A percentile compares a stretch with the other conserved stretches of the same genome.
Evolutionary conservation across 2,329 filamentous ascomycete species (phyloP).

Genomic region (Paraphaeosphaeria sporulosa): DNA sequence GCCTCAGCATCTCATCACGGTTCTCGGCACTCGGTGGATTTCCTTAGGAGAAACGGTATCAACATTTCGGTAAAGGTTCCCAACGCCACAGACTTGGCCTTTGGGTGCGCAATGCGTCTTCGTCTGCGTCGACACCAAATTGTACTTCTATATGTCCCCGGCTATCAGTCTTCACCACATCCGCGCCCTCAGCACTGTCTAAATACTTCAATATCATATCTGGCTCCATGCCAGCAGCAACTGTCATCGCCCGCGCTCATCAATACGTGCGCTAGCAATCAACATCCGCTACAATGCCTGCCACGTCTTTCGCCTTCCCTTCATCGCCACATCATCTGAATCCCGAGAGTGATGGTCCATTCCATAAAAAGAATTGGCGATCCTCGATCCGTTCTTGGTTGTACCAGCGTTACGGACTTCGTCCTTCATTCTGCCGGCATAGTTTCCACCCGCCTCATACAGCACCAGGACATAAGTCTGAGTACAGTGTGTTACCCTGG

Average conservation of each 20-base stretch:
- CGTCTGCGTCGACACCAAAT: conserved; percentile 50
- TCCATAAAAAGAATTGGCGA: not conserved
- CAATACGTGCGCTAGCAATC: conserved; percentile 34
- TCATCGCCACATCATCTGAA: not conserved
- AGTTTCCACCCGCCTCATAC: no score
- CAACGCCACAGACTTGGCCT: conserved; percentile 44
- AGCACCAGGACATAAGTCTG: no score
- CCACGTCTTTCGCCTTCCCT: conserved; percentile 7
- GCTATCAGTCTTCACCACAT: conserved; percentile 47
- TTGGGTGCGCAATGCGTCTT: conserved; percentile 46
- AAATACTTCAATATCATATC: conserved; percentile 45
- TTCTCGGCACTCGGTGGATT: conserved; percentile 51
- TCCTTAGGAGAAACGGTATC: conserved; percentile 51
- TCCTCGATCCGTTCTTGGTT: not conserved
- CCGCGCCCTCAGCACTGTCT: conserved; percentile 45
- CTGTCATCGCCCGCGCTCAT: conserved; percentile 28
- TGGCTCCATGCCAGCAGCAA: conserved; percentile 37
- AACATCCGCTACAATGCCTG: conserved; percentile 25
- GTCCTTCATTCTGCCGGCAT: not conserved
- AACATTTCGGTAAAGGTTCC: conserved; percentile 49
- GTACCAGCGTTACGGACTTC: not conserved
- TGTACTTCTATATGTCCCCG: conserved; percentile 53
- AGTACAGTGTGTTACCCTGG: no score
- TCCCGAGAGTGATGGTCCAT: not conserved
- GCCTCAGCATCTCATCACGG: conserved; percentile 40